Evolutionary conservation across 2,329 filamentous ascomycete genomes (phyloP).

Genomic region (Colletotrichum lini): DNA sequence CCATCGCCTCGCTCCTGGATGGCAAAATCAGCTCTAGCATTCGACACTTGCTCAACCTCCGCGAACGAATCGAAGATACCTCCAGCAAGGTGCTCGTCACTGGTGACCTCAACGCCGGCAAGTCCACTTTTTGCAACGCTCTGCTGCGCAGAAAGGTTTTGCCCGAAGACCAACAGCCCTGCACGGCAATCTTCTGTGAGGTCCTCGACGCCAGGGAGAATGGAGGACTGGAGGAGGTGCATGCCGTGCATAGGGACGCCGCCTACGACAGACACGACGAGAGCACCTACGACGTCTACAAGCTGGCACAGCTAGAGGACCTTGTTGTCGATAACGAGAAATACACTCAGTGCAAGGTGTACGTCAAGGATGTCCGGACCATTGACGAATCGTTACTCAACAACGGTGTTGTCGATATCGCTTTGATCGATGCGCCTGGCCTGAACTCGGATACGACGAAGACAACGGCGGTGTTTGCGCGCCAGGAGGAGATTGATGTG

Average conservation of each 20-base stretch:
- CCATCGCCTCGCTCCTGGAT: constrained; percentile 90
- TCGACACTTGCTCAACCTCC: constrained; percentile 87
- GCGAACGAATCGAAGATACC: constrained; percentile 96
- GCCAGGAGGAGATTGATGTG: constrained; percentile 98
- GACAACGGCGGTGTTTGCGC: constrained; percentile 95
- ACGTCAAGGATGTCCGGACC: constrained; percentile 88
- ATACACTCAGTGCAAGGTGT: constrained; percentile 97
- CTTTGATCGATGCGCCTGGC: constrained; percentile 95
- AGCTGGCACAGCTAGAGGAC: constrained; percentile 83
- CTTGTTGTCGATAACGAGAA: constrained; percentile 90
- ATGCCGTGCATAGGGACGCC: constrained; percentile 88
- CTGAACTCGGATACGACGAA: constrained; percentile 97
- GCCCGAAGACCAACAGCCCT: constrained; percentile 97
- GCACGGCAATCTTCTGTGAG: constrained; percentile 98
- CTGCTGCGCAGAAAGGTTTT: constrained; percentile 91
- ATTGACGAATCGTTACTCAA: constrained; percentile 96
- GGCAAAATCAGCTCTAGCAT: constrained; percentile 96
- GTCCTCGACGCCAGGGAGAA: constrained; percentile 95
- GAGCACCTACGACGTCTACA: constrained; percentile 91
- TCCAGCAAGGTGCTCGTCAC: constrained; percentile 97
- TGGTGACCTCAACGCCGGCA: constrained; percentile 95
- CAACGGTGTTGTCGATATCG: constrained; percentile 98
- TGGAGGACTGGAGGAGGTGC: constrained; percentile 91
- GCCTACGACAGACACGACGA: constrained; percentile 92
- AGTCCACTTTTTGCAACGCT: constrained; percentile 99